Conservation (phyloP, 805 yeast genomes). For the Debaryomyces tyrocola region DNA sequence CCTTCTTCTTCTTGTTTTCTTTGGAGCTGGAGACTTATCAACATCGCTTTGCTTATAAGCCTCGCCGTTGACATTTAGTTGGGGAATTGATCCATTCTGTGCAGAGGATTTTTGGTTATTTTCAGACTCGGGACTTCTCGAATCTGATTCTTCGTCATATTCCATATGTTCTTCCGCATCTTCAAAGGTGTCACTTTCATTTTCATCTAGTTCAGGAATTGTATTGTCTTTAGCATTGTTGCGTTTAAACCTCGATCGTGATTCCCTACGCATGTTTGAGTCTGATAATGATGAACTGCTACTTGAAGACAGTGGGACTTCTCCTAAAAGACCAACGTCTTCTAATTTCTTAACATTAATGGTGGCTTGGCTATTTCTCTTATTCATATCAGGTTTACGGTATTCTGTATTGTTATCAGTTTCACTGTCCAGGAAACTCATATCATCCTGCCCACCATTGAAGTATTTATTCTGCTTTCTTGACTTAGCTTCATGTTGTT, state of each 20-base stretch:
- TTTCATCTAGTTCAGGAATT: conserved; percentile 1
- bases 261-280: background rate
- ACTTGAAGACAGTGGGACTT: conserved; percentile 28
- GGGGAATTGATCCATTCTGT: background rate
- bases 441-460: conserved; percentile 13
- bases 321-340: conserved; percentile 38
- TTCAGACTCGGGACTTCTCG: conserved; percentile 1
- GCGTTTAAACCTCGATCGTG: too few relatives aligned
- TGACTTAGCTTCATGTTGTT: conserved; percentile 32
- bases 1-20: conserved; percentile 33
- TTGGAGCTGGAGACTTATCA: background rate
- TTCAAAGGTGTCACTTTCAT: conserved; percentile 1
- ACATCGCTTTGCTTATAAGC: too few relatives aligned
- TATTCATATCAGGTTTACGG: conserved; percentile 3
- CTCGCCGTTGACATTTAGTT: too few relatives aligned
- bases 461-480: conserved; percentile 19
- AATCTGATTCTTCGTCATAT: background rate
- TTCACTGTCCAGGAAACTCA: conserved; percentile 11
- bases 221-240: background rate
- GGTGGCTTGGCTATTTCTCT: conserved; percentile 19
- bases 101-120: background rate
- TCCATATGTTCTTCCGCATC: background rate
- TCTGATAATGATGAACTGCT: conserved; percentile 4
- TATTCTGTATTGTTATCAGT: background rate
- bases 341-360: conserved; percentile 26